Base-by-base conservation (phyloP, 2,329 filamentous ascomycete genomes). In the Scortechinia acanthostroma region DNA sequence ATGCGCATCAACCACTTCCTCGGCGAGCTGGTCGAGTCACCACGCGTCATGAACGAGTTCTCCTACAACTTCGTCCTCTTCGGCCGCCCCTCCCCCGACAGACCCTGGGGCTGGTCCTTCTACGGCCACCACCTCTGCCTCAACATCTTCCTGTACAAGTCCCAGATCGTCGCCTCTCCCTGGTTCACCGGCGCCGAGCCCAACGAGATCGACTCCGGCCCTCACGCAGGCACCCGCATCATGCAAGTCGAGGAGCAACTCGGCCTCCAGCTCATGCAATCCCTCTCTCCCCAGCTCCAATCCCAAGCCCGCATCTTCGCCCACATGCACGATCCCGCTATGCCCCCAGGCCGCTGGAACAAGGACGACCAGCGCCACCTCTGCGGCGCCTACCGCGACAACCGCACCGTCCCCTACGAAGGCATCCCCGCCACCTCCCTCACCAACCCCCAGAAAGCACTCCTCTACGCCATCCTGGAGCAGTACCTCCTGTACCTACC, bases 101-200 rank as follows among this genome's bases (percentile, higher is more conserved):
- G 62, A 2, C 80, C 84, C 0, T 90, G 86, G 86, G 86, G 85
- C 1, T 86, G 77, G 61, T 76, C 78, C 0, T 79, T 89, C 54
- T 91, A 89, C 62, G 87, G 87, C 4, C 87, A 91, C 58, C 87
- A 91, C 53, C 69, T 91, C 2, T 88, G 84, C 52, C 70, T 91
- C 2, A 82, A 81, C 53, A 71, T 86, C 19, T 85, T 90, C 56
- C 70, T 90, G 46, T 75, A 81, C 55, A 69, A 69, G 22, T 61
- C 65, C 0, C 82, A 88, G 58, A 80, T 89, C 43, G 66, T 88
- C 40, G 69, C 88, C 2, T 80, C 77, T 0, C 87, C 87, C 0
- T 87, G 81, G 63, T 91, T 91, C 61, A 88, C 84, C 0, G 87
- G 87, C 45, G 87, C 87, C 0, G 87, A 91, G 61, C 87, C 87